A percentile compares a stretch with the other conserved stretches of the same genome.
Evolutionary conservation across 148 eudicot genomes (phyloP).

Genomic region (Amaranthus cruentus): DNA sequence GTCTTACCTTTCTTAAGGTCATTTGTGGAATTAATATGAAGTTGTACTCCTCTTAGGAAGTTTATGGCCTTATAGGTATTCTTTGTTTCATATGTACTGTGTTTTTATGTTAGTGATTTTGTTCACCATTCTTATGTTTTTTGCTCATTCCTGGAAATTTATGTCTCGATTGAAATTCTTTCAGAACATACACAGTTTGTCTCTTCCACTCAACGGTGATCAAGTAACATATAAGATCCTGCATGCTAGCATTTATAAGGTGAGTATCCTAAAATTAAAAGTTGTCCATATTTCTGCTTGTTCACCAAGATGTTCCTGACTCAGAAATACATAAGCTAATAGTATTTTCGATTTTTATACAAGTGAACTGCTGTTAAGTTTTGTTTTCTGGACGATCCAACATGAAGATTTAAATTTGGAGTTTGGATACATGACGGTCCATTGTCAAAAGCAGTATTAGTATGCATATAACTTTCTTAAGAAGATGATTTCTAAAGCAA

Average conservation of each 20-base stretch:
- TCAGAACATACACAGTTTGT: constrained; percentile 66
- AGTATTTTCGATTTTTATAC: neutral
- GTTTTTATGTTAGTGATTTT: neutral
- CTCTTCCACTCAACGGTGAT: constrained; percentile 40
- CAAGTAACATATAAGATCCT: constrained; percentile 35
- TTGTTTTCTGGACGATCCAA: neutral
- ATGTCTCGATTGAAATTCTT: constrained; percentile 10
- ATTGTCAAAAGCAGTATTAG: neutral
- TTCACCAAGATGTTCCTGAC: neutral
- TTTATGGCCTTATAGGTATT: neutral
- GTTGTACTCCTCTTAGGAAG: neutral
- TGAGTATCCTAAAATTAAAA: constrained; percentile 15
- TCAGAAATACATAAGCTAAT: neutral
- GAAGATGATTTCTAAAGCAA: neutral
- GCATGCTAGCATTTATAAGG: constrained; percentile 77
- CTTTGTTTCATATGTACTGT: neutral
- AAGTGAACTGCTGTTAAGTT: neutral
- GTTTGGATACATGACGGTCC: neutral
- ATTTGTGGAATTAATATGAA: neutral
- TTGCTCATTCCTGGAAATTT: neutral
- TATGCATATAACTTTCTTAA: neutral
- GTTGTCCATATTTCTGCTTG: neutral
- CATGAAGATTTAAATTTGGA: neutral
- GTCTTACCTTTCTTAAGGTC: neutral
- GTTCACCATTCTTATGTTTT: neutral